Percentiles rank a stretch among this genome's conserved stretches.
Evolutionary conservation across 2,329 filamentous ascomycete genomes (phyloP).

Genomic region (Albifimbria verrucaria): DNA sequence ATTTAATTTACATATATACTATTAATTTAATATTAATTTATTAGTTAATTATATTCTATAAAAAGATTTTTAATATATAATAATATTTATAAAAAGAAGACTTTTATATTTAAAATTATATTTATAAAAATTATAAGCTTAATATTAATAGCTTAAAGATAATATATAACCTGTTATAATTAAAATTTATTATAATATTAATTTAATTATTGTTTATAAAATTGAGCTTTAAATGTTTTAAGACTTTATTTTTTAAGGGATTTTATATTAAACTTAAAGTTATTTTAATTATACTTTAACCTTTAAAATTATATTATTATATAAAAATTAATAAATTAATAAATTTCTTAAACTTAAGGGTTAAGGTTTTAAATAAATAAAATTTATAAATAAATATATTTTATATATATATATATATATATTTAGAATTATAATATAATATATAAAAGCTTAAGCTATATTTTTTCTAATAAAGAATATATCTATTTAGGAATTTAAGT

Average conservation of each 20-base stretch:
- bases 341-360: too few species aligned
- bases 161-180: not conserved
- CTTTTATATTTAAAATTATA: slow-evolving; percentile 1
- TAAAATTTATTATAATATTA: not conserved
- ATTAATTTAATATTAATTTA: not conserved
- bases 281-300: not conserved
- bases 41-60: too few species aligned
- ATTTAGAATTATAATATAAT: too few species aligned
- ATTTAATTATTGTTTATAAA: slow-evolving; percentile 1
- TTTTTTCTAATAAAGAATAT: not conserved
- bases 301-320: not conserved
- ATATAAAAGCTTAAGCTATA: too few species aligned
- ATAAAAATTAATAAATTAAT: not conserved
- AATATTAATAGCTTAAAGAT: not conserved
- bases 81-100: not conserved
- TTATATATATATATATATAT: not conserved
- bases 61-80: not conserved
- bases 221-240: too few species aligned
- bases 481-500: not conserved
- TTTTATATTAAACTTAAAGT: not conserved
- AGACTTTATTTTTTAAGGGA: not conserved
- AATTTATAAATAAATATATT: too few species aligned
- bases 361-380: slow-evolving; percentile 1
- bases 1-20: slow-evolving; percentile 2
- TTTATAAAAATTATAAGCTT: not conserved